Evolutionary conservation across 2,329 filamentous ascomycete genomes (phyloP).

Genomic region (Nigrograna mackinnonii): DNA sequence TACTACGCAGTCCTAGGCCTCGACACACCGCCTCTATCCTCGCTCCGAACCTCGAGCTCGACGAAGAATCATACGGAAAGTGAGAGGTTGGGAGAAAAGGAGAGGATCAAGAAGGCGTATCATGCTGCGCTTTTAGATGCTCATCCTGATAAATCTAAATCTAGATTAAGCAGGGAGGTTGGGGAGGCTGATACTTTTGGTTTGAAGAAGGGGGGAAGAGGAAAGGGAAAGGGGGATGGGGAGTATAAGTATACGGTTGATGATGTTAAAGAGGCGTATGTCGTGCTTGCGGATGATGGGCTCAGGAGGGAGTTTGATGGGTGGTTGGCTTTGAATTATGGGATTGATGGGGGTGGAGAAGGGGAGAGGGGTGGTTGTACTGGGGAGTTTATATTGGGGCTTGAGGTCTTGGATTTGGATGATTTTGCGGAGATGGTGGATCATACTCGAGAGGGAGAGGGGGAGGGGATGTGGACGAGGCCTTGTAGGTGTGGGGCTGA

Average conservation of each 20-base stretch:
- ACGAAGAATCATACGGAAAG: too few species aligned
- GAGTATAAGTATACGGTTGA: constrained; percentile 52
- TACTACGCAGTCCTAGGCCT: constrained; percentile 34
- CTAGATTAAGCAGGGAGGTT: neutral
- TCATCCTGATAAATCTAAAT: constrained; percentile 60
- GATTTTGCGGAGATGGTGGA: constrained; percentile 39
- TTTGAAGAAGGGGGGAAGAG: neutral
- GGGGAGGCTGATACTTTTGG: neutral
- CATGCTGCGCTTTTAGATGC: constrained; percentile 58
- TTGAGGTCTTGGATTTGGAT: constrained; percentile 62
- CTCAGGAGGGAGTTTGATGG: constrained; percentile 48
- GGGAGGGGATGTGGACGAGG: constrained; percentile 52
- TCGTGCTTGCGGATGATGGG: constrained; percentile 51
- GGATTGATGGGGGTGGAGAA: constrained; percentile 3
- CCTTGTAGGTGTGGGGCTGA: constrained; percentile 63
- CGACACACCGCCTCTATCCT: constrained; percentile 2
- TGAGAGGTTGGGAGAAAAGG: too few species aligned
- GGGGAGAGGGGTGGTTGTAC: constrained; percentile 14
- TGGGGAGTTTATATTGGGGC: constrained; percentile 46
- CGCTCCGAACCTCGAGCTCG: constrained; percentile 2
- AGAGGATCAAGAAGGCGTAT: constrained; percentile 53
- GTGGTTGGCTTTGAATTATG: constrained; percentile 12
- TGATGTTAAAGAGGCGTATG: constrained; percentile 62
- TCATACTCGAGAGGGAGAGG: neutral
- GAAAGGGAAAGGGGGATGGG: constrained; percentile 1